Evolutionary conservation across 2,329 filamentous ascomycete genomes (phyloP).

Genomic region (Coniochaeta sp.): DNA sequence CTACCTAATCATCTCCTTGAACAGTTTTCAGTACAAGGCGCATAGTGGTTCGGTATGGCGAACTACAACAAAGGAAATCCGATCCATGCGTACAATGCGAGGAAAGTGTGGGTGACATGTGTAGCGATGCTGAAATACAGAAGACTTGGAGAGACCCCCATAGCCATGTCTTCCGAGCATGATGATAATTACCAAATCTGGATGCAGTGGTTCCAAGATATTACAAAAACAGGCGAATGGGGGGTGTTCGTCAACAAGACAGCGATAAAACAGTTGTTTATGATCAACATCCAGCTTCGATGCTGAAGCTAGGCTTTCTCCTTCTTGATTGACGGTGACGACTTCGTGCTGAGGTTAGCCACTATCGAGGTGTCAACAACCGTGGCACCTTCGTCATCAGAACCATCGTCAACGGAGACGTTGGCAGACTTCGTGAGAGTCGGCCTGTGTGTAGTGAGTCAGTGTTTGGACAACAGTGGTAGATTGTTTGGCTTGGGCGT

Average conservation of each 20-base stretch:
- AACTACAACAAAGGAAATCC: neutral
- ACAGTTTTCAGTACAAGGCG: neutral
- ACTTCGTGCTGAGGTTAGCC: constrained; percentile 35
- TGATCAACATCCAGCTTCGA: neutral
- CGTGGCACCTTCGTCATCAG: constrained; percentile 46
- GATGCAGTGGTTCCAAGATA: neutral
- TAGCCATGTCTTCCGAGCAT: neutral
- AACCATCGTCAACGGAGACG: constrained; percentile 18
- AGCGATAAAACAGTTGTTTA: neutral
- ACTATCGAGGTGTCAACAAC: constrained; percentile 40
- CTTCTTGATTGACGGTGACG: constrained; percentile 41
- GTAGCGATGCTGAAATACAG: neutral
- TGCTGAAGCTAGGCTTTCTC: constrained; percentile 25
- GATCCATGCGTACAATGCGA: constrained; percentile 1
- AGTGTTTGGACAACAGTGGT: neutral
- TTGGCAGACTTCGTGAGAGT: neutral
- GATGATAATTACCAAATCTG: neutral
- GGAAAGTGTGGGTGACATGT: constrained; percentile 1
- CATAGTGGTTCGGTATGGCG: neutral
- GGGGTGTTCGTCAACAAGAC: neutral
- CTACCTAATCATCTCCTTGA: neutral
- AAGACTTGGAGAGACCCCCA: neutral
- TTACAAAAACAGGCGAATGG: neutral
- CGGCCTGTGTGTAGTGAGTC: neutral
- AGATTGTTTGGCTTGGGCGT: neutral